Conservation (phyloP, 192 early-diverging fungal species). For the Gonapodya prolifera region DNA sequence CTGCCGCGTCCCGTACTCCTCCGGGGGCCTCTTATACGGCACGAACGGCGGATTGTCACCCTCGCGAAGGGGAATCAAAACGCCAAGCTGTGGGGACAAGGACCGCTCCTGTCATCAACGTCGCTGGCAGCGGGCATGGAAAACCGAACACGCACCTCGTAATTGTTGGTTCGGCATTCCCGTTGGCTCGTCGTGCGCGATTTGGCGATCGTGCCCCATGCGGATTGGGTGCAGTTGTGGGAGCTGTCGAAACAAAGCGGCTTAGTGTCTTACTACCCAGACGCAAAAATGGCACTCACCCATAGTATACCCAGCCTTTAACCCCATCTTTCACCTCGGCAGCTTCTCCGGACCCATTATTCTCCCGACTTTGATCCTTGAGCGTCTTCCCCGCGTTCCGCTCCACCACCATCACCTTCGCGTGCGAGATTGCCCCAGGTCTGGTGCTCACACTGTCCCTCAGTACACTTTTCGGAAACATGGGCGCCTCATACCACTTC, state of each 20-base stretch:
- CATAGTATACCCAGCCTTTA: background rate
- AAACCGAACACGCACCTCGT: background rate
- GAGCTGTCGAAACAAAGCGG: no score
- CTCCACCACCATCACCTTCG: background rate
- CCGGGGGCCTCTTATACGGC: background rate
- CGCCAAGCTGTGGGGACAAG: background rate
- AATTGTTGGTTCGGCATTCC: background rate
- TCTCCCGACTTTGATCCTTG: background rate
- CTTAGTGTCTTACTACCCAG: background rate
- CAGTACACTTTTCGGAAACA: background rate
- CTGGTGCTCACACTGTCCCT: background rate
- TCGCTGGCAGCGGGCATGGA: no score
- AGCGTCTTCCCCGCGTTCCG: background rate
- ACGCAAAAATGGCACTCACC: background rate
- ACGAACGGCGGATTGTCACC: background rate
- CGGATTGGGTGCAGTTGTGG: background rate
- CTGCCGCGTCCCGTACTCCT: background rate
- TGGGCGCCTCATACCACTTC: background rate
- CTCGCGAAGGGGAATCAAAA: background rate
- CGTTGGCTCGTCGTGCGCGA: background rate
- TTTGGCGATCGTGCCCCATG: background rate
- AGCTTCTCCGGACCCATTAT: background rate
- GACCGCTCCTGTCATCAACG: no score
- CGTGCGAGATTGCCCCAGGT: background rate
- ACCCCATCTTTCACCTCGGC: background rate